Evolutionary conservation across 1,284 basidiomycete genomes (phyloP).

Genomic region (Ustilago lituana): DNA sequence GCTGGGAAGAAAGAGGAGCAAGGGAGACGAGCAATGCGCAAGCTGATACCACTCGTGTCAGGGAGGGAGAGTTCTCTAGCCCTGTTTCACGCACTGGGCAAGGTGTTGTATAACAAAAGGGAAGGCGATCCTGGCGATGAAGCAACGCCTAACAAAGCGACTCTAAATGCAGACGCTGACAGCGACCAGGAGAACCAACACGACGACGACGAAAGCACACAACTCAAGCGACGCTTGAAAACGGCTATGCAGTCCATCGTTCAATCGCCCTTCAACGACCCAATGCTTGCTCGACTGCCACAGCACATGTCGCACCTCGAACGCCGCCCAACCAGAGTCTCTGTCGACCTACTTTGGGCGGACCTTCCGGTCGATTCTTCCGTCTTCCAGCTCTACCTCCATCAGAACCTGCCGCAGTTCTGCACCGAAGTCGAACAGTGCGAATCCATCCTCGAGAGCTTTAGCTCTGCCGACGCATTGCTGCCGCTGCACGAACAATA

Average conservation of each 20-base stretch:
- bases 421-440: conserved; percentile 82
- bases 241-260: conserved; percentile 23
- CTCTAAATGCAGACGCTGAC: neutral
- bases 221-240: conserved; percentile 1
- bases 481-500: conserved; percentile 72
- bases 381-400: conserved; percentile 86
- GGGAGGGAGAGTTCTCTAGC: conserved; percentile 82
- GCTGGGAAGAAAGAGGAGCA: neutral
- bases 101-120: conserved; percentile 95
- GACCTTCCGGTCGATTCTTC: conserved; percentile 91
- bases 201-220: neutral
- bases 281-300: conserved; percentile 66
- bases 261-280: neutral
- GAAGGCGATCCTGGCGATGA: conserved; percentile 62
- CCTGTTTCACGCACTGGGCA: conserved; percentile 92
- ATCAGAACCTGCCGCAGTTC: conserved; percentile 90
- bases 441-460: conserved; percentile 76
- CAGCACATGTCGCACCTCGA: conserved; percentile 73
- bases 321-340: conserved; percentile 68
- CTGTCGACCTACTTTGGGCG: conserved; percentile 72
- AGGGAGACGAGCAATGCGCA: conserved; percentile 6
- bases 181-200: conserved; percentile 6
- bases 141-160: neutral
- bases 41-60: conserved; percentile 19
- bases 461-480: conserved; percentile 81